phyloP scores from a whole-genome alignment of 495 filamentous ascomycete genomes.

The Xylaria palmicola region DNA sequence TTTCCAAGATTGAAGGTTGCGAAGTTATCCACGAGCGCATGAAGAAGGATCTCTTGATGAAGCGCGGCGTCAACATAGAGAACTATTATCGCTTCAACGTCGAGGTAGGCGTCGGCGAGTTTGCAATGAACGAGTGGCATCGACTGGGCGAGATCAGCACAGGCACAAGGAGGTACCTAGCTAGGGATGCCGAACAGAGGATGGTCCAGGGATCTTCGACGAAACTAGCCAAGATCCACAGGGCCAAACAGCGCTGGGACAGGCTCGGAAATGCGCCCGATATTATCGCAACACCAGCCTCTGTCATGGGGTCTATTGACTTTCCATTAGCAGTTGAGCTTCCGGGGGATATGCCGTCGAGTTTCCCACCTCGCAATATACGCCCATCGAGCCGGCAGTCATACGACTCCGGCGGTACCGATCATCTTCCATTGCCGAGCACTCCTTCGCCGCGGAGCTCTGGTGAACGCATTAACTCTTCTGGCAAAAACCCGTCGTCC shows the following conservation, averaged over 20 bases:
- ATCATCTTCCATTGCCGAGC: conserved; percentile 35
- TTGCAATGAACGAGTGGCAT: conserved; percentile 98
- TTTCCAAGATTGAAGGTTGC: conserved; percentile 91
- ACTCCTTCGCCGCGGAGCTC: conserved; percentile 46
- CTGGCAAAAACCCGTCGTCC: conserved; percentile 30
- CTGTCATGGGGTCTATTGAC: conserved; percentile 32
- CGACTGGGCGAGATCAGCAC: conserved; percentile 90
- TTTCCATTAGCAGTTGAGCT: conserved; percentile 47
- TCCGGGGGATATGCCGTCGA: conserved; percentile 44
- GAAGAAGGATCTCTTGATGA: conserved; percentile 69
- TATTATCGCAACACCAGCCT: conserved; percentile 27
- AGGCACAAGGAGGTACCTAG: conserved; percentile 81
- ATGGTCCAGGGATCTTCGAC: conserved; percentile 73
- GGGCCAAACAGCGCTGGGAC: conserved; percentile 52
- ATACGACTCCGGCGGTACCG: conserved; percentile 48
- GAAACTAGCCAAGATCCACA: conserved; percentile 82
- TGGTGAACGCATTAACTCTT: conserved; percentile 34
- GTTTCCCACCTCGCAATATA: conserved; percentile 24
- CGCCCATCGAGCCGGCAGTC: conserved; percentile 42
- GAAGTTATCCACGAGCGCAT: conserved; percentile 87
- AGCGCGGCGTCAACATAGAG: conserved; percentile 77
- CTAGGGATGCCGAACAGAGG: conserved; percentile 65
- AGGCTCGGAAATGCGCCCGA: conserved; percentile 31
- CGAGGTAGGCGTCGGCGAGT: conserved; percentile 94
- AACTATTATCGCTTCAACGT: conserved; percentile 98